Conservation (phyloP, 805 yeast genomes). For the Groenewaldozyma salmanticensis region DNA sequence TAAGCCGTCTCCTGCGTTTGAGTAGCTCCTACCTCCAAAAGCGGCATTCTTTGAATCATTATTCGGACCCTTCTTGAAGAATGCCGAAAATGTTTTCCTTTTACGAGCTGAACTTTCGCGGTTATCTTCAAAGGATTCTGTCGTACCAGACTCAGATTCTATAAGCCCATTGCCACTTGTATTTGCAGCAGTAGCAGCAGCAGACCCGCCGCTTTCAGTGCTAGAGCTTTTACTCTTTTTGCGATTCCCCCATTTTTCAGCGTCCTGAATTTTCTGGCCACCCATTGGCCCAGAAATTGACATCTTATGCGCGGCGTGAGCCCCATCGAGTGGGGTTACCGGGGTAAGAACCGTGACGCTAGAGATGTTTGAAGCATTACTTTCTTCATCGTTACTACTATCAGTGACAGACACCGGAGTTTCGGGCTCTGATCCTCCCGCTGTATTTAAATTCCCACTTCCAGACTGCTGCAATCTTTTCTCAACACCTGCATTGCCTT, state of each 20-base stretch:
- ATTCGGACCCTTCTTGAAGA: slow-evolving; percentile 4
- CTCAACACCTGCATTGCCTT: neutral
- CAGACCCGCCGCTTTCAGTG: neutral
- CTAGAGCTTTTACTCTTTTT: neutral
- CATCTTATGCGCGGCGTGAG: slow-evolving; percentile 1
- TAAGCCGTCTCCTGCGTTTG: too few species aligned
- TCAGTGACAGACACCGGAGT: slow-evolving; percentile 2
- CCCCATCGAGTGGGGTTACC: neutral
- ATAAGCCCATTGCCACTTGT: neutral
- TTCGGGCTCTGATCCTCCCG: neutral
- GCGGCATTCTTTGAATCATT: neutral
- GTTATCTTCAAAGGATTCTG: too few species aligned
- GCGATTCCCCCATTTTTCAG: slow-evolving; percentile 11
- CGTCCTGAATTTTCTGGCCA: slow-evolving; percentile 7
- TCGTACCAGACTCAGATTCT: too few species aligned
- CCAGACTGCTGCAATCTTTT: too few species aligned
- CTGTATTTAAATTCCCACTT: too few species aligned
- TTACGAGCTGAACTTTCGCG: slow-evolving; percentile 17
- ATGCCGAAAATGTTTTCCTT: slow-evolving; percentile 4
- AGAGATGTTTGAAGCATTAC: slow-evolving; percentile 2
- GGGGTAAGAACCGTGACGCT: slow-evolving; percentile 11
- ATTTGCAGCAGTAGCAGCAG: neutral
- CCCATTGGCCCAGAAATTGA: slow-evolving; percentile 11
- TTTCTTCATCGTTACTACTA: slow-evolving; percentile 1
- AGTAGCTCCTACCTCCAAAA: neutral